Conservation (phyloP, 306 rosid genomes). For the Malus domestica region ASM211411v1 NC_041789.1:29851001-29851500, state of each 20-base stretch:
- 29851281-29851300: neutral
- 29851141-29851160: neutral
- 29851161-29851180: constrained; percentile 31
- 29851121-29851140: neutral
- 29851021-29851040: neutral
- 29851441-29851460: constrained; percentile 79
- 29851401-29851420: constrained; percentile 7
- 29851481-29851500: constrained; percentile 87
- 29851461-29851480: constrained; percentile 79
- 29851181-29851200: constrained; percentile 20
- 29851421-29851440: constrained; percentile 95
- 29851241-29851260: constrained; percentile 85
- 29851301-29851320: constrained; percentile 3
- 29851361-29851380: no score
- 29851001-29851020: neutral
- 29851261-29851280: constrained; percentile 57
- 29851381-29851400: neutral
- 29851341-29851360: neutral
- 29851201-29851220: constrained; percentile 75
- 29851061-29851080: neutral
- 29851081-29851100: neutral
- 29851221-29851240: constrained; percentile 88
- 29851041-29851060: neutral
- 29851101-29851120: neutral
- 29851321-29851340: neutral